phyloP scores from a whole-genome alignment of 2,329 filamentous ascomycete genomes.

The Microthyrium microscopicum region DNA sequence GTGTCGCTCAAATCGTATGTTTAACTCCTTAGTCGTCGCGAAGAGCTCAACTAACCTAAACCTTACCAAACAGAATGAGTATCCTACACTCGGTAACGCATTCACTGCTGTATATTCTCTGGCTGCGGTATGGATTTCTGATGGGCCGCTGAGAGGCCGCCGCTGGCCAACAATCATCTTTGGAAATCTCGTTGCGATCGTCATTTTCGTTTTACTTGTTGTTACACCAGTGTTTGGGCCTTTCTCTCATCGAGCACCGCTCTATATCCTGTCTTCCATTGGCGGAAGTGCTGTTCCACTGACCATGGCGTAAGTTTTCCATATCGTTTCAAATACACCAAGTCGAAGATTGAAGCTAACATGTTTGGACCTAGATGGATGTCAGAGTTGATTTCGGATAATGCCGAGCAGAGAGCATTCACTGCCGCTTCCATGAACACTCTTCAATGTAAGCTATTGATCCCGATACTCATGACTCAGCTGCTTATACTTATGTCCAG shows the following conservation, averaged over 20 bases:
- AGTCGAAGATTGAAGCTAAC: too few species aligned
- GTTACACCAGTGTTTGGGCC: conserved; percentile 11
- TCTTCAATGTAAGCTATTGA: too few species aligned
- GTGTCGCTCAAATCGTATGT: conserved; percentile 11
- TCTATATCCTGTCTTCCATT: conserved; percentile 11
- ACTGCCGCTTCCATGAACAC: too few species aligned
- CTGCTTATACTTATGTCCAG: too few species aligned
- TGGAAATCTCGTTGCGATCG: conserved; percentile 11
- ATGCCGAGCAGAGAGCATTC: too few species aligned
- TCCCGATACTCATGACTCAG: too few species aligned
- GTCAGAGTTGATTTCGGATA: too few species aligned
- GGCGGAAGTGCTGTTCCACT: conserved; percentile 10
- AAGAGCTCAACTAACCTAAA: not conserved
- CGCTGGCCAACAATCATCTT: conserved; percentile 13
- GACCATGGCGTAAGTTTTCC: too few species aligned
- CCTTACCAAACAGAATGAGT: conserved; percentile 9
- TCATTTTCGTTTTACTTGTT: conserved; percentile 9
- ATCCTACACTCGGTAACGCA: conserved; percentile 12
- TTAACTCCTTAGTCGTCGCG: too few species aligned
- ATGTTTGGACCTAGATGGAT: too few species aligned
- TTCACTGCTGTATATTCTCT: conserved; percentile 13
- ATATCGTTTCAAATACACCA: too few species aligned
- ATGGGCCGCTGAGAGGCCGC: conserved; percentile 11
- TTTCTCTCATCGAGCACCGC: conserved; percentile 11
- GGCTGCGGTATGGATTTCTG: conserved; percentile 12